Conservation (phyloP, 805 yeast species). For the Komagataella phaffii region DNA sequence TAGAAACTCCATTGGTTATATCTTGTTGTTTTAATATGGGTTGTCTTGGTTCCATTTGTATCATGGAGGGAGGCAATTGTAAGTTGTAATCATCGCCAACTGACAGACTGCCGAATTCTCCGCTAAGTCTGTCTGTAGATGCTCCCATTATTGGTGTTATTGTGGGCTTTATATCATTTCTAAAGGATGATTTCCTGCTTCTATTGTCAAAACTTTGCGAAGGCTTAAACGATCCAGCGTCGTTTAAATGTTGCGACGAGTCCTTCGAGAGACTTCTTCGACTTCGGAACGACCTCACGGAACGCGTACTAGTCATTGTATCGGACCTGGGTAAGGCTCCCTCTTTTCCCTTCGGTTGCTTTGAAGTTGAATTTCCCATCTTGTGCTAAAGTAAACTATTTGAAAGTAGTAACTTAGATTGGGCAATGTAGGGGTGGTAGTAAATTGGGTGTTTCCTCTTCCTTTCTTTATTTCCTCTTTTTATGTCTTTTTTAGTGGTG, state of each 20-base stretch:
- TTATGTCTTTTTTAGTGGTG: not conserved
- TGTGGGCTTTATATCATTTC: not conserved
- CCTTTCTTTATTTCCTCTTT: not conserved
- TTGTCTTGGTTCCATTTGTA: conserved; percentile 54
- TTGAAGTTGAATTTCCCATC: not conserved
- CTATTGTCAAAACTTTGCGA: not conserved
- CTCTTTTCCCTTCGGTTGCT: not conserved
- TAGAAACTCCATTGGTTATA: not conserved
- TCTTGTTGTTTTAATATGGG: conserved; percentile 53
- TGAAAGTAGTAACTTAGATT: not conserved
- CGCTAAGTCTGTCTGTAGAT: not conserved
- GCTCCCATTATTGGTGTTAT: not conserved
- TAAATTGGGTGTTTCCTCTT: not conserved
- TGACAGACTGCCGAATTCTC: not conserved
- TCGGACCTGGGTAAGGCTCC: not conserved
- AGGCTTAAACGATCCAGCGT: not conserved
- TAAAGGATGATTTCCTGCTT: not conserved
- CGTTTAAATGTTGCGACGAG: not conserved
- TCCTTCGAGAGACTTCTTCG: not conserved
- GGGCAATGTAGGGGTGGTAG: not conserved
- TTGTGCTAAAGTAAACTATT: not conserved
- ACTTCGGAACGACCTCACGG: not conserved
- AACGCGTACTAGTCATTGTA: not conserved
- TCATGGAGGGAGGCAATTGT: conserved; percentile 53
- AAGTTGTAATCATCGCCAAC: conserved; percentile 5